Evolutionary conservation across 1,284 basidiomycete genomes (phyloP).

Genomic region (Ustilago shanxiensis): DNA sequence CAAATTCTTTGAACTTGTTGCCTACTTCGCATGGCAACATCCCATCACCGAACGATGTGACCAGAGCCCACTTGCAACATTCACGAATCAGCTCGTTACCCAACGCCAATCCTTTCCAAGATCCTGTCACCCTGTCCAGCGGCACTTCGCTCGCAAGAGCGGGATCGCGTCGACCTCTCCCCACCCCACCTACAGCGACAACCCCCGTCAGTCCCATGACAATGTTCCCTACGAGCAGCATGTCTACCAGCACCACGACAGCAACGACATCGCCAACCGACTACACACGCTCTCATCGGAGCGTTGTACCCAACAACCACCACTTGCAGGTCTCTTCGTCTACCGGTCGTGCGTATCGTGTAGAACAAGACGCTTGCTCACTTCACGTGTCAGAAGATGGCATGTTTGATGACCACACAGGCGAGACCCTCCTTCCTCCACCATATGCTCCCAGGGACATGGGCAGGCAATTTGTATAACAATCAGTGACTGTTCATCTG

Average conservation of each 20-base stretch:
- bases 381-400: constrained; percentile 38
- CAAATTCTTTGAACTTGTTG: constrained; percentile 12
- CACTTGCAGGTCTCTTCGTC: constrained; percentile 1
- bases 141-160: constrained; percentile 12
- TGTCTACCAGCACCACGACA: background rate
- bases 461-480: constrained; percentile 35
- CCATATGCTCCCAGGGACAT: constrained; percentile 33
- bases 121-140: constrained; percentile 1
- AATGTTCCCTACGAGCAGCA: constrained; percentile 5
- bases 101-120: constrained; percentile 23
- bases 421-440: constrained; percentile 40
- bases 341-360: constrained; percentile 15
- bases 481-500: background rate
- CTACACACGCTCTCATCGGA: background rate
- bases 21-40: background rate
- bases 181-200: constrained; percentile 27
- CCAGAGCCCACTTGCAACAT: constrained; percentile 4
- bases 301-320: background rate
- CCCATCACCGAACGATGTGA: background rate
- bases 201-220: constrained; percentile 19
- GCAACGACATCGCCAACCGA: background rate
- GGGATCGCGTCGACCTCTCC: constrained; percentile 31
- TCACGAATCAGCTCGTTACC: constrained; percentile 15
- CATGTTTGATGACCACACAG: constrained; percentile 32
- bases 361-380: constrained; percentile 41